phyloP scores from a whole-genome alignment of 805 yeast species.

The Citeromyces matritensis region DNA sequence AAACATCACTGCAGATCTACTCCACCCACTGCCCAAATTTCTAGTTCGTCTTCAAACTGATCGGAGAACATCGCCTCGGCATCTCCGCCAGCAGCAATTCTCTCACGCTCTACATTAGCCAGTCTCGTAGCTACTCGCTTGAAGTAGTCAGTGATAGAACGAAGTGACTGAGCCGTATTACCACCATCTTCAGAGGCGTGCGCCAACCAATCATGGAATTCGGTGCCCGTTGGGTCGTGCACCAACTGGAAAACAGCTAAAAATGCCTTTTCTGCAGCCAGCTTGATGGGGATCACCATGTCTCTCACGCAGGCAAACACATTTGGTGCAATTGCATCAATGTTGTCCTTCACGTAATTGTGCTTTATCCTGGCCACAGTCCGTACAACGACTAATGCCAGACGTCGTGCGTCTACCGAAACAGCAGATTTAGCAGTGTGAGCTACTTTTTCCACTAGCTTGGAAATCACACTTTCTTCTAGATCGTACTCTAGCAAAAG shows the following conservation, averaged over 20 bases:
- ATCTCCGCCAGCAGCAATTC: slow-evolving; percentile 84
- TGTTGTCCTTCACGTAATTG: slow-evolving; percentile 32
- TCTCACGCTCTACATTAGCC: slow-evolving; percentile 77
- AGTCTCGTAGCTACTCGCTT: slow-evolving; percentile 81
- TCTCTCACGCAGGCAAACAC: slow-evolving; percentile 79
- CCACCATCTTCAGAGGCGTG: slow-evolving; percentile 15
- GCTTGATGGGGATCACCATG: slow-evolving; percentile 76
- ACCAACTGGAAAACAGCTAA: slow-evolving; percentile 58
- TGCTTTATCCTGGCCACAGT: slow-evolving; percentile 56
- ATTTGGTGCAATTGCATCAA: slow-evolving; percentile 48
- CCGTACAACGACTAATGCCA: slow-evolving; percentile 61
- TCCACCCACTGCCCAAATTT: slow-evolving; percentile 81
- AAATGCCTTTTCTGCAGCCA: slow-evolving; percentile 89
- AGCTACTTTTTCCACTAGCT: slow-evolving; percentile 16
- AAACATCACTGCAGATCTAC: slow-evolving; percentile 22
- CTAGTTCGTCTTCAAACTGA: slow-evolving; percentile 71
- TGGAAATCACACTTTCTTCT: background rate
- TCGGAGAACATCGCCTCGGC: slow-evolving; percentile 75
- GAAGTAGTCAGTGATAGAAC: slow-evolving; percentile 81
- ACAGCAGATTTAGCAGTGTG: slow-evolving; percentile 36
- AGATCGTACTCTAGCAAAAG: slow-evolving; percentile 11
- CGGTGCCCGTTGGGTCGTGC: slow-evolving; percentile 38
- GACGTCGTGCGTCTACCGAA: slow-evolving; percentile 67
- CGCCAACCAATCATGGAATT: slow-evolving; percentile 54
- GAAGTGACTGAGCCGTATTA: slow-evolving; percentile 28